phyloP scores from a whole-genome alignment of 441 rosid genomes.

The Erodium texanum region DNA sequence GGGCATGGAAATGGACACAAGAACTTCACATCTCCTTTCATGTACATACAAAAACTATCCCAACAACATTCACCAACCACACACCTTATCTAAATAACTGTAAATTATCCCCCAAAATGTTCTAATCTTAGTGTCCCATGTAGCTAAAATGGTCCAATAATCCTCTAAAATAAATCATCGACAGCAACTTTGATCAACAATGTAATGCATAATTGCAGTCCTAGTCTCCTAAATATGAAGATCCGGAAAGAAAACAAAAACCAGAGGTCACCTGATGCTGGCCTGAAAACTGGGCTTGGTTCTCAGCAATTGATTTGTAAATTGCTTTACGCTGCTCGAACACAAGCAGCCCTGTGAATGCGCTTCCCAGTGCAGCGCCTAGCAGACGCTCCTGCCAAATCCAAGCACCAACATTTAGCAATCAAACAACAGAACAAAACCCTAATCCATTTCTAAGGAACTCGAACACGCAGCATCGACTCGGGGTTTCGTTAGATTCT shows the following conservation, averaged over 20 bases:
- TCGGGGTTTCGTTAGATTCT: neutral
- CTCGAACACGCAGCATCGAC: neutral
- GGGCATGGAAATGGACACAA: neutral
- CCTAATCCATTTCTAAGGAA: neutral
- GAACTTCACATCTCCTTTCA: neutral
- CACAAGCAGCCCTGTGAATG: constrained; percentile 40
- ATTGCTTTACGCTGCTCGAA: constrained; percentile 57
- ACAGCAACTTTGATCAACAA: neutral
- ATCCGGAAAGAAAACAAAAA: neutral
- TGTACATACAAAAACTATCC: too few species aligned
- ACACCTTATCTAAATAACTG: neutral
- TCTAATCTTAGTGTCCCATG: neutral
- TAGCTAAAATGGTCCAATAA: neutral
- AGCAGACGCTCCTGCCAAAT: constrained; percentile 57
- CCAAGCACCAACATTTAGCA: neutral
- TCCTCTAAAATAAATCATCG: constrained; percentile 12
- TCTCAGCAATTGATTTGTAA: constrained; percentile 39
- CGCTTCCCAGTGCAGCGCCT: constrained; percentile 60
- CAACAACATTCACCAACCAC: neutral
- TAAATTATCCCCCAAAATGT: neutral
- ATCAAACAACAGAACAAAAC: neutral
- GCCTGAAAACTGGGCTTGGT: constrained; percentile 22
- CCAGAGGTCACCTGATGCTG: constrained; percentile 28
- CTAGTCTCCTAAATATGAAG: neutral
- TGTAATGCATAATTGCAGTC: neutral